Evolutionary conservation across 2,329 filamentous ascomycete species (phyloP), one percentile per base, ranked within the genome.

Genomic region (Penicillium rolfsii): DNA sequence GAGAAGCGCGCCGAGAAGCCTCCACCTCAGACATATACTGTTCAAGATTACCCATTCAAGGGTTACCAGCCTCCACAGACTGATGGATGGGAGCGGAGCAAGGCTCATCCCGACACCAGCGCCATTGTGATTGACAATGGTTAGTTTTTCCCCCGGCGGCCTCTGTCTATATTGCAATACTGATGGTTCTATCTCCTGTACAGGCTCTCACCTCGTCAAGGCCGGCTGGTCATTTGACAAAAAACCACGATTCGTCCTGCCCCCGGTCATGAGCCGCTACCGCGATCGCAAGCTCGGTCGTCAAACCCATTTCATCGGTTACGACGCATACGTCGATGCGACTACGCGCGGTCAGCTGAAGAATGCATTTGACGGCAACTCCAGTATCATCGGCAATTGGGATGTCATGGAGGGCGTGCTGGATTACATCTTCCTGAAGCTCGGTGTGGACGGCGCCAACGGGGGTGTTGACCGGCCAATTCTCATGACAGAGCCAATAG

Each of bases 51-150:
- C 52, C 86, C 85, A 1, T 89, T 88, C 74, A 83, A 83, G 68
- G 85, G 86, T 62, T 84, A 83, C 71, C 82, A 82, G 46, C 77
- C 83, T 55, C 77, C 84, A 50, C 83, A 87, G 69, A 79, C 82
- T 8, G 89, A 94, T 70, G 91, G 90, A 52, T 93, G 90, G 72
- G 83, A 86, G 70, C 83, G 85, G 67, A 93, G 91, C 62, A 83
- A 85, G 54, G 79, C 85, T 59, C 79, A 84, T 22, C 76, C 83
- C 16, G 83, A 81, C 60, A 80, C 81, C 49, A 90, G 88, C 55
- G 91, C 93, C 54, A 97, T 99, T 72, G 91, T 99, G 64, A 98
- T 99, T 73, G 95, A 99, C 81, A 97, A 97, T 89, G 95, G 93
- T 96, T 80, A 49, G 67, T 58, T 49, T 26, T 5, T n/a, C 38